Evolutionary conservation across 163 green algal genomes (phyloP).

Genomic region (Picocystis sp.): DNA sequence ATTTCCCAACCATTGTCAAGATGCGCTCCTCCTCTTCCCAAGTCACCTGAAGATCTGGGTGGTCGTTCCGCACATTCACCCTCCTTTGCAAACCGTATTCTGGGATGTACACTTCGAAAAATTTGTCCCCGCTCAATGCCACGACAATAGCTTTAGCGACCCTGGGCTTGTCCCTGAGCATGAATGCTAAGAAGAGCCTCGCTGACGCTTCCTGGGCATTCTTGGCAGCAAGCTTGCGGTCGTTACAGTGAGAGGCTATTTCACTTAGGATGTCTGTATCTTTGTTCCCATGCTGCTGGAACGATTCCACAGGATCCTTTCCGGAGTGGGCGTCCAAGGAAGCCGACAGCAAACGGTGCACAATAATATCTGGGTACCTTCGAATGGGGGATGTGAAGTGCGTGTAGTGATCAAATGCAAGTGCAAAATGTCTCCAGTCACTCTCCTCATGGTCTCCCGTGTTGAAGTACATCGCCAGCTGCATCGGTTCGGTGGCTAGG

Average conservation of each 20-base stretch:
- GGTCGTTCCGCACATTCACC: too few relatives aligned
- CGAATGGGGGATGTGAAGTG: conserved; percentile 64
- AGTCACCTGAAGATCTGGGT: too few relatives aligned
- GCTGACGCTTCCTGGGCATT: conserved; percentile 40
- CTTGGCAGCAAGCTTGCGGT: conserved; percentile 46
- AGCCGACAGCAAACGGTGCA: conserved; percentile 41
- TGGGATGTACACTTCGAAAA: too few relatives aligned
- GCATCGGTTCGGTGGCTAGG: conserved; percentile 63
- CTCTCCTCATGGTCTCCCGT: conserved; percentile 21
- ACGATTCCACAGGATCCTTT: background rate
- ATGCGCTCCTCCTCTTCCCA: too few relatives aligned
- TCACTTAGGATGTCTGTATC: conserved; percentile 12
- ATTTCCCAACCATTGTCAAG: too few relatives aligned
- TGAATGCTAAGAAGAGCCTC: conserved; percentile 38
- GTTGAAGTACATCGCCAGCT: conserved; percentile 58
- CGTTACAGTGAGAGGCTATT: conserved; percentile 39
- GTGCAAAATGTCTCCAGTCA: conserved; percentile 43
- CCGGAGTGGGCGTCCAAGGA: conserved; percentile 16
- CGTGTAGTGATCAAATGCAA: conserved; percentile 42
- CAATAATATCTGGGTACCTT: conserved; percentile 47
- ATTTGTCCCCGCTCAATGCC: too few relatives aligned
- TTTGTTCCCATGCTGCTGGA: conserved; percentile 11
- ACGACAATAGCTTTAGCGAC: background rate
- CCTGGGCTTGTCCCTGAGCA: conserved; percentile 14
- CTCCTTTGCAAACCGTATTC: too few relatives aligned